Percentiles rank a stretch among this genome's conserved stretches.
phyloP scores from a whole-genome alignment of 2,329 filamentous ascomycete species.

The Coniochaeta sp. region DNA sequence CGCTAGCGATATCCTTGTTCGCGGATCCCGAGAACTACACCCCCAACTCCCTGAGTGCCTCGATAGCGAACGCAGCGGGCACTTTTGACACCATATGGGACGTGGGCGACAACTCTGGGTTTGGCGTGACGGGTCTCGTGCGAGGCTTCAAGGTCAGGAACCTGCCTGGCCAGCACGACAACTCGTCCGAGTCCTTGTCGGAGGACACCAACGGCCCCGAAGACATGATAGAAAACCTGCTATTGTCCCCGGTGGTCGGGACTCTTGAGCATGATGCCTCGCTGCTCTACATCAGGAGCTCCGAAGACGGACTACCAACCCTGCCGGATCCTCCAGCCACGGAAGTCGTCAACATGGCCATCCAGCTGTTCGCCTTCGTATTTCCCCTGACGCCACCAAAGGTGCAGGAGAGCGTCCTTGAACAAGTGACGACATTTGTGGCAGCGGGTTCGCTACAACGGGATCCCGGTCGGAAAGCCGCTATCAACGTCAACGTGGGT shows the following conservation, averaged over 20 bases:
- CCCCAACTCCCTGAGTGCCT: conserved; percentile 77
- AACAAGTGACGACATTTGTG: conserved; percentile 88
- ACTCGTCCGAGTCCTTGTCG: conserved; percentile 31
- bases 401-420: conserved; percentile 91
- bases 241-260: conserved; percentile 68
- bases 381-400: conserved; percentile 84
- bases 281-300: conserved; percentile 58
- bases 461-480: conserved; percentile 81
- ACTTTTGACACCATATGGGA: conserved; percentile 95
- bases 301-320: conserved; percentile 34
- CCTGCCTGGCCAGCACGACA: conserved; percentile 62
- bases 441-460: conserved; percentile 72
- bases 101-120: conserved; percentile 86
- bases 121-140: conserved; percentile 83
- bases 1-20: conserved; percentile 83
- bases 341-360: conserved; percentile 89
- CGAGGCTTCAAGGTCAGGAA: conserved; percentile 66
- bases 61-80: conserved; percentile 83
- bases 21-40: conserved; percentile 87
- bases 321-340: conserved; percentile 78
- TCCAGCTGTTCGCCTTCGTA: conserved; percentile 85
- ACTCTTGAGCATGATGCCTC: conserved; percentile 88
- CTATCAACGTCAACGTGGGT: conserved; percentile 85
- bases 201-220: conserved; percentile 54
- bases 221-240: conserved; percentile 52